Evolutionary conservation across 1,139 yeast genomes (phyloP), one percentile per base, ranked within the genome.

Genomic region (Tardiomyces depauwii): DNA sequence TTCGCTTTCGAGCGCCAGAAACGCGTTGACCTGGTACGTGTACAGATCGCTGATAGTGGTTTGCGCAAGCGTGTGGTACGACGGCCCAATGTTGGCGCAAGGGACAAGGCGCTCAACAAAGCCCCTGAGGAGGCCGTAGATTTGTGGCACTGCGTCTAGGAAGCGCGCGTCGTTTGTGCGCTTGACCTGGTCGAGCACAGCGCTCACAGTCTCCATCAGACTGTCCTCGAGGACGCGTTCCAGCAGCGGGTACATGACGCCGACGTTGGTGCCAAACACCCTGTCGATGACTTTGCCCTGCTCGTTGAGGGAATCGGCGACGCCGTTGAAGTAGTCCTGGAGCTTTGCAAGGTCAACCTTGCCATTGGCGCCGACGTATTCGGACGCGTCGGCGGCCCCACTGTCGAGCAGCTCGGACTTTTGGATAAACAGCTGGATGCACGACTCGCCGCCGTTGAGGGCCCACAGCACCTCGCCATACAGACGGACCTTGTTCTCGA

Each of bases 1-100:
- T 10, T 56, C 55, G 1, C 68, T 55, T 43, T 72, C 73, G 33
- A 66, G 63, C n/a, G 64, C 65, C 43, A 73, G 53, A 52, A 70
- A 75, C 32, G 58, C 56, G 4, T 63, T 62, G 21, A 74, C 61
- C 33, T 63, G 60, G 13, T 68, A 67, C 44, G 67, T 79, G 52
- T 66, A 74, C 53, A 71, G 68, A 63, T 74, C 71, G 51, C 77
- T 77, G 39, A 77, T 62, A 12, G 75, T 60, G 40, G 60, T 57
- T 16, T 60, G 53, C 2, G 61, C 55, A n/a, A 51, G 48, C 44
- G 68, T 70, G 39, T 62, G 54, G 46, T 63, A 67, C 40, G 60
- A 57, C 1, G 55, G 52, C 4, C 62, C 54, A 56, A 55, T 57
- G 59, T 67, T 49, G 58, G 62, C 4, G 62, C 57, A 49, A 14